Evolutionary conservation across 257 asterid genomes (phyloP).

Genomic region (Fraxinus pennsylvanica): DNA sequence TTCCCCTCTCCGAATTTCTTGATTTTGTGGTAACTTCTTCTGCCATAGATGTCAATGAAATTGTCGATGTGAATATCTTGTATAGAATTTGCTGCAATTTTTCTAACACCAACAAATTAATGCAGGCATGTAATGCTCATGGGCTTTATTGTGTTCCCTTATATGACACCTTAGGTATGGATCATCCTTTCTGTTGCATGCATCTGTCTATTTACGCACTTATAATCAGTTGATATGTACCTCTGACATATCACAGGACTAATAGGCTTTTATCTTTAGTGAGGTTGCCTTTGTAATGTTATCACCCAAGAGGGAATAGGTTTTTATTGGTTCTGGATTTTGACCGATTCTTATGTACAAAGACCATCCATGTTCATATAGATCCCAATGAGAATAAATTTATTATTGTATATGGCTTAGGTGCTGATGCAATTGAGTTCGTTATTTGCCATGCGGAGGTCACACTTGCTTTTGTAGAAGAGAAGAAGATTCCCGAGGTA

Average conservation of each 20-base stretch:
- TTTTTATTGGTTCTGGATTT: not conserved
- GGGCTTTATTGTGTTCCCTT: slow-evolving; percentile 89
- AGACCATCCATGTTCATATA: not conserved
- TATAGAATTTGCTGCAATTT: slow-evolving; percentile 15
- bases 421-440: slow-evolving; percentile 95
- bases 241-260: slow-evolving; percentile 15
- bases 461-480: slow-evolving; percentile 83
- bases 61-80: slow-evolving; percentile 12
- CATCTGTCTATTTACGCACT: slow-evolving; percentile 2
- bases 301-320: not conserved
- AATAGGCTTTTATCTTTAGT: slow-evolving; percentile 21
- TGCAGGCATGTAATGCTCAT: slow-evolving; percentile 99
- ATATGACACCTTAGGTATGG: slow-evolving; percentile 90
- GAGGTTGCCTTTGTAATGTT: slow-evolving; percentile 18
- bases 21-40: slow-evolving; percentile 7
- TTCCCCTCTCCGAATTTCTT: not conserved
- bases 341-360: not conserved
- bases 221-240: not conserved
- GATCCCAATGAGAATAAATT: slow-evolving; percentile 19
- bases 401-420: slow-evolving; percentile 44
- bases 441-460: slow-evolving; percentile 96
- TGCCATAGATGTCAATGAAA: slow-evolving; percentile 12
- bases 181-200: slow-evolving; percentile 19
- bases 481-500: slow-evolving; percentile 88
- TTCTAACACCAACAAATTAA: slow-evolving; percentile 27